Evolutionary conservation across 208 protist genomes (phyloP).

Genomic region (Acanthamoeba triangularis): DNA sequence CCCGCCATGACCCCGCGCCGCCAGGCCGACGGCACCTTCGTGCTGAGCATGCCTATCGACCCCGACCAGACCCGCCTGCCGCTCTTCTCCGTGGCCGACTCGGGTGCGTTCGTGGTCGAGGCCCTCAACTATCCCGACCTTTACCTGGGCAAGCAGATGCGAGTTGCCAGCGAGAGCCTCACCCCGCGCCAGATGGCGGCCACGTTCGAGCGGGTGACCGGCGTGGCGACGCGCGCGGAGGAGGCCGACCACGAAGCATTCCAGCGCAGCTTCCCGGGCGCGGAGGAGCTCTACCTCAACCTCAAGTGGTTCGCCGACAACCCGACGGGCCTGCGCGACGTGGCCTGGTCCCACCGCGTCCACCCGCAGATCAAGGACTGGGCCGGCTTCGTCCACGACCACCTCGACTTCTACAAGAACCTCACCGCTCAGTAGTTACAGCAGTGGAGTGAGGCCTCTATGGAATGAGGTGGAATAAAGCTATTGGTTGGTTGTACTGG

Average conservation of each 20-base stretch:
- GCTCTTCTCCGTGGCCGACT: conserved; percentile 2
- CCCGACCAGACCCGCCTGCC: background rate
- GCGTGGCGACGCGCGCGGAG: background rate
- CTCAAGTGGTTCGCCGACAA: conserved; percentile 20
- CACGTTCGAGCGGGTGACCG: background rate
- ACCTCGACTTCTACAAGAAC: conserved; percentile 2
- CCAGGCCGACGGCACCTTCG: background rate
- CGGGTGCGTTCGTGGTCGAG: conserved; percentile 26
- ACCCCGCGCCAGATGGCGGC: background rate
- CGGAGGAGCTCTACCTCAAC: conserved; percentile 7
- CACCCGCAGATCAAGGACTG: background rate
- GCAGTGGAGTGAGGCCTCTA: background rate
- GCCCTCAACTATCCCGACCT: background rate
- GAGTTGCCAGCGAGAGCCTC: background rate
- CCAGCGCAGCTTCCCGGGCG: background rate
- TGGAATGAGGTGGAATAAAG: background rate
- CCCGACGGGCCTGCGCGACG: background rate
- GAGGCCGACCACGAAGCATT: background rate
- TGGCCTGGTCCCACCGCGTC: background rate
- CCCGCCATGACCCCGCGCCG: background rate
- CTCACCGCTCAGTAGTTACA: background rate
- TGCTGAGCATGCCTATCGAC: background rate
- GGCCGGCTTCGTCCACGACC: background rate
- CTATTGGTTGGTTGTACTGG: background rate
- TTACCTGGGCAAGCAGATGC: background rate